Evolutionary conservation across 257 asterid genomes (phyloP).

Genomic region (Misopates orontium): DNA sequence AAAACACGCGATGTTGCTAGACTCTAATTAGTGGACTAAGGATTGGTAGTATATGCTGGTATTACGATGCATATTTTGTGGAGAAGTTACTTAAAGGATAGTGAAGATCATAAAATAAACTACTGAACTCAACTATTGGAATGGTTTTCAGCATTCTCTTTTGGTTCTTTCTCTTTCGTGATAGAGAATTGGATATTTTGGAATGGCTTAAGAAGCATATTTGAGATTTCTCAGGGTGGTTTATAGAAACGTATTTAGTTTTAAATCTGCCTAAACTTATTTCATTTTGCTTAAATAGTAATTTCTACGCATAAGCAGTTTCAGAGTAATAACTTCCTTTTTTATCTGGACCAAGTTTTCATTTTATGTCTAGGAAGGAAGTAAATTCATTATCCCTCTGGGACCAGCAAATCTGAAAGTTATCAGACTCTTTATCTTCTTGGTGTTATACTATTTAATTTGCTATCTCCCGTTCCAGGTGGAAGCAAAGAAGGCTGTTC

Average conservation of each 20-base stretch:
- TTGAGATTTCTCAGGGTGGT: background rate
- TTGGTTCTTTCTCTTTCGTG: too few relatives aligned
- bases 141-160: background rate
- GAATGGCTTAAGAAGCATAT: background rate
- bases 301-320: background rate
- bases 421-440: background rate
- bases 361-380: conserved; percentile 1
- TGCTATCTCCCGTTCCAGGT: conserved; percentile 48
- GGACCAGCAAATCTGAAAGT: background rate
- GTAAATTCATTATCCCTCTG: background rate
- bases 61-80: too few relatives aligned
- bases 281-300: background rate
- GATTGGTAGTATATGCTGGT: background rate
- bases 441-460: background rate
- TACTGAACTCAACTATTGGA: background rate
- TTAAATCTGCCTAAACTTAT: background rate
- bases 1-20: background rate
- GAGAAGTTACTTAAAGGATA: background rate
- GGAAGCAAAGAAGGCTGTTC: conserved; percentile 94
- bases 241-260: background rate
- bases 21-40: background rate
- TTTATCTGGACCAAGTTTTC: conserved; percentile 2
- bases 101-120: background rate
- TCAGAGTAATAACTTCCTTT: background rate
- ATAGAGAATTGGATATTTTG: background rate